Evolutionary conservation across 2,329 filamentous ascomycete genomes (phyloP), one percentile per base, ranked within the genome.

Genomic region (Trichoderma polysporum): DNA sequence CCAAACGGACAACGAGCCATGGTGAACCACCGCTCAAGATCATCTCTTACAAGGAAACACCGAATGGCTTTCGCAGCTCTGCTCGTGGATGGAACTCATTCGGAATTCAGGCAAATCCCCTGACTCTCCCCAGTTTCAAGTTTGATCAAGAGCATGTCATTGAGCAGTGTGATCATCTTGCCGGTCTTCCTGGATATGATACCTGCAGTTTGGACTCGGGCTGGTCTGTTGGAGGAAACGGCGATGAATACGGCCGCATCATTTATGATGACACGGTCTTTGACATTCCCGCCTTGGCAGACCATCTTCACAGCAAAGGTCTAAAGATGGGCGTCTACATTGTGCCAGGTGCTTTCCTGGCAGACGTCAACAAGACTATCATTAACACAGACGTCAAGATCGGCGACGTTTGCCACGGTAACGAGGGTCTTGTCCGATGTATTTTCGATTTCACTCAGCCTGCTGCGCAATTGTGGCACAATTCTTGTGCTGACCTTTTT

Each of bases 1-100:
- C 19, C 27, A 58, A 52, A n/a, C 52, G 45, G 29, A 31, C 59
- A 10, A 12, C 27, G 10, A 53, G 33, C 22, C 59, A 58, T 25
- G 53, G 33, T 3, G 37, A 10, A 49, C 37, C 19, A 3, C 41
- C 66, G 49, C 41, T 71, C 10, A 69, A 69, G 45, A 62, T 71
- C 60, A 68, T 71, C 50, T 68, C 62, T 5, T 69, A 70, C 68
- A 29, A 35, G 22, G 39, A 63, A 39, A 71, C 69, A 3, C 58
- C 70, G 9, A 68, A 69, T 15, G 69, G 70, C 41, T 70, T 69
- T 53, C 41, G 35, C 52, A 41, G 53, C 25, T 53, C 70, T 12
- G 66, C 69, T 6, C 69, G 70, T 31, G 69, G 70, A n/a, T 71
- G 69, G 70, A 71, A 71, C 60, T 71, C 69, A 1, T 71, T 69